Conservation (phyloP, 2,329 filamentous ascomycete species). For the Alternaria consortialis region DNA sequence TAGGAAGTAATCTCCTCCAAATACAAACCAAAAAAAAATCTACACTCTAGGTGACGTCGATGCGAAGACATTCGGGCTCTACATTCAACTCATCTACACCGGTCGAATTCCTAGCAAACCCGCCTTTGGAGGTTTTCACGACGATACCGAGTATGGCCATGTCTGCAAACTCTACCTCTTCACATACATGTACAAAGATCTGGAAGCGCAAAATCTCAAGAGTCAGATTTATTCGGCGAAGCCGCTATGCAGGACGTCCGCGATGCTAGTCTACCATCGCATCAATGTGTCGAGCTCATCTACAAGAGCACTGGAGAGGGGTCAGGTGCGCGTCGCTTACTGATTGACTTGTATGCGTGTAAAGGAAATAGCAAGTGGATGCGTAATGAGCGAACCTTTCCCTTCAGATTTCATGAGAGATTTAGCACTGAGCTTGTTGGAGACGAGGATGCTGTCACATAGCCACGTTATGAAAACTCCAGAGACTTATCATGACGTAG, state of each 20-base stretch:
- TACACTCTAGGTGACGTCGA: background rate
- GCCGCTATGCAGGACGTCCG: no score
- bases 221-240: no score
- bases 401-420: no score
- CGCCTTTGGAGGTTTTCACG: background rate
- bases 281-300: no score
- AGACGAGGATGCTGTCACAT: background rate
- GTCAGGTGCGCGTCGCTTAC: no score
- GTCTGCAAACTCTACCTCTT: background rate
- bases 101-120: background rate
- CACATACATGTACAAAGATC: background rate
- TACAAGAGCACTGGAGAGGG: no score
- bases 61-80: background rate
- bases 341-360: no score
- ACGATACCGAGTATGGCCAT: background rate
- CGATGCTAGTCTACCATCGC: no score
- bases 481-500: background rate
- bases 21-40: background rate
- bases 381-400: no score
- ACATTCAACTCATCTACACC: background rate
- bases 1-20: background rate
- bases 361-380: no score
- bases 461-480: background rate
- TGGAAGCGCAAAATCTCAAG: background rate
- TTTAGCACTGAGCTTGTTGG: no score